A percentile compares a stretch with the other conserved stretches of the same genome.
Evolutionary conservation across 2,329 filamentous ascomycete genomes (phyloP).

Genomic region (Penicillium sp.): DNA sequence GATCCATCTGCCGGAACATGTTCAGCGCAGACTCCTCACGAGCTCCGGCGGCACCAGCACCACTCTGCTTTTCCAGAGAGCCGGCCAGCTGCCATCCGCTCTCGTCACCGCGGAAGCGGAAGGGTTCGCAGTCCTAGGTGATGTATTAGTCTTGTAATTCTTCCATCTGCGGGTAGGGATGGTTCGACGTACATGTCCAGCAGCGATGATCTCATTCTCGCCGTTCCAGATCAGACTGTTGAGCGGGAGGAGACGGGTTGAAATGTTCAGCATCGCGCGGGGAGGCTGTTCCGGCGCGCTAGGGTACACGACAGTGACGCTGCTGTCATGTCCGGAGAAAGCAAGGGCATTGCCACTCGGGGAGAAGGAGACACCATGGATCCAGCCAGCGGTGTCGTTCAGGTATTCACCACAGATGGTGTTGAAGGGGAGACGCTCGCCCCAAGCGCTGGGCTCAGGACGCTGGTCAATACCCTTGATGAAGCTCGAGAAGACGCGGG

Average conservation of each 20-base stretch:
- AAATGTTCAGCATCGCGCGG: conserved; percentile 85
- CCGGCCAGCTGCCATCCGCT: conserved; percentile 84
- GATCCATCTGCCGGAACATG: conserved; percentile 98
- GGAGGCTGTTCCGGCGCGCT: conserved; percentile 89
- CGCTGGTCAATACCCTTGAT: conserved; percentile 92
- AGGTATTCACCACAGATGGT: conserved; percentile 96
- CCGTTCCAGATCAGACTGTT: conserved; percentile 90
- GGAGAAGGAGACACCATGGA: conserved; percentile 91
- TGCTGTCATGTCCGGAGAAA: conserved; percentile 94
- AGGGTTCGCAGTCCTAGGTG: conserved; percentile 74
- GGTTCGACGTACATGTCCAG: conserved; percentile 71
- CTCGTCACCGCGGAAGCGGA: conserved; percentile 80
- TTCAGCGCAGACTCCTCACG: conserved; percentile 93
- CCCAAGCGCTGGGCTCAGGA: conserved; percentile 88
- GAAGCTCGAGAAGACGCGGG: conserved; percentile 91
- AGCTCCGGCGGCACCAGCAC: conserved; percentile 62
- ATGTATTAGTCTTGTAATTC: conserved; percentile 10
- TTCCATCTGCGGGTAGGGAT: neutral
- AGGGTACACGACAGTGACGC: conserved; percentile 94
- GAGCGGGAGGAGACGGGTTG: conserved; percentile 89
- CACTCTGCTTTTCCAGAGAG: conserved; percentile 76
- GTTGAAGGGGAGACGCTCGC: conserved; percentile 94
- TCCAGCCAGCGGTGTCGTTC: conserved; percentile 96
- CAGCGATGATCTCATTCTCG: conserved; percentile 92
- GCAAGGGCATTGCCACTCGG: conserved; percentile 91